Conservation (phyloP, 257 asterid genomes). For the Schizonepeta tenuifolia region DNA sequence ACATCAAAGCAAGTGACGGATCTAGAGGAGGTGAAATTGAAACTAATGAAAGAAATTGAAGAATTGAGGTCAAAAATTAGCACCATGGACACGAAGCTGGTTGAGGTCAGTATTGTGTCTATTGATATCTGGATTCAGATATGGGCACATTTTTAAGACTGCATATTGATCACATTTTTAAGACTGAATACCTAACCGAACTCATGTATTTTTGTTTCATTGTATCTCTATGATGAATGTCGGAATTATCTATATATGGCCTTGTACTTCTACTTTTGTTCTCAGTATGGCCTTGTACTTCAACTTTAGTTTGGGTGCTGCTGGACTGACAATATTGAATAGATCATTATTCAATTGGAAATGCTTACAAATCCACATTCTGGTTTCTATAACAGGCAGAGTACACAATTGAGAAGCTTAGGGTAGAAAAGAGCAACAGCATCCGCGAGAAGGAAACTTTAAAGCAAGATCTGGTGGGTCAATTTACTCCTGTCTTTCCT, state of each 20-base stretch:
- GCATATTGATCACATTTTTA: slow-evolving; percentile 21
- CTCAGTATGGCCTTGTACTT: neutral
- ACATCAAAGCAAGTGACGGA: slow-evolving; percentile 41
- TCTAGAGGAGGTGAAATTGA: slow-evolving; percentile 47
- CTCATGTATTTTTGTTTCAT: neutral
- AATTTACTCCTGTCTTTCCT: slow-evolving; percentile 1
- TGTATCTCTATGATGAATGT: neutral
- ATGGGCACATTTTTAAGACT: slow-evolving; percentile 6
- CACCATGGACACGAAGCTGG: slow-evolving; percentile 60
- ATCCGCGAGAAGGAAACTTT: slow-evolving; percentile 48
- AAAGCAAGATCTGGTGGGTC: slow-evolving; percentile 65
- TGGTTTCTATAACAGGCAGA: slow-evolving; percentile 55
- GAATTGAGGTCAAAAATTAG: slow-evolving; percentile 58
- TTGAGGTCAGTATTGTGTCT: slow-evolving; percentile 55
- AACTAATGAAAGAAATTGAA: slow-evolving; percentile 46
- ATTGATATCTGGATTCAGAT: slow-evolving; percentile 25
- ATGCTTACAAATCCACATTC: neutral
- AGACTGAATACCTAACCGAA: slow-evolving; percentile 11
- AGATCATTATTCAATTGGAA: slow-evolving; percentile 5
- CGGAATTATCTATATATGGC: neutral
- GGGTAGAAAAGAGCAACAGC: slow-evolving; percentile 51
- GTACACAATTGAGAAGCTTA: slow-evolving; percentile 56
- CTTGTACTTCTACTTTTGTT: neutral
- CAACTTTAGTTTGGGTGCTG: neutral
- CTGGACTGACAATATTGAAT: neutral